Percentiles rank a stretch among this genome's conserved stretches.
These are phyloP conservation scores for Grigorovia yakushimaensis DNA, from an alignment of 805 yeast genomes.

Conservation along the genomic window DNA sequence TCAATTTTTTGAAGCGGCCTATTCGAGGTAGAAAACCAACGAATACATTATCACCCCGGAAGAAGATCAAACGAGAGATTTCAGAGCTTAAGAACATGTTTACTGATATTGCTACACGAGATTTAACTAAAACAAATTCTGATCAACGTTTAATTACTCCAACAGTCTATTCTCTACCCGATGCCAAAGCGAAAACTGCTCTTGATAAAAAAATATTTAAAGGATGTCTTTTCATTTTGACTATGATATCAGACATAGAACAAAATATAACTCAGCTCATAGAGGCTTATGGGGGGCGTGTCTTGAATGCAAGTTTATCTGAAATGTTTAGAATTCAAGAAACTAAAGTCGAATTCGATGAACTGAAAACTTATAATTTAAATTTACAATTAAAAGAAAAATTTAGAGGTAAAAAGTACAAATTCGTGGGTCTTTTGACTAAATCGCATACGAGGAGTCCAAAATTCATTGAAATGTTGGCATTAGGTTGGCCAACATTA, in stretches of 20 bases:
- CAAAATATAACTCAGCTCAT: slow-evolving; percentile 30
- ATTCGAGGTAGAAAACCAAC: not conserved
- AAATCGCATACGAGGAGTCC: slow-evolving; percentile 51
- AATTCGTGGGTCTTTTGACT: slow-evolving; percentile 60
- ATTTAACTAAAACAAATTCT: not conserved
- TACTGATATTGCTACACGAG: not conserved
- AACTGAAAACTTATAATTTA: slow-evolving; percentile 1
- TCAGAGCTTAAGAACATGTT: not conserved
- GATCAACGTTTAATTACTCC: not conserved
- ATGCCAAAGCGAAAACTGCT: not conserved
- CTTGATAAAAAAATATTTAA: slow-evolving; percentile 17
- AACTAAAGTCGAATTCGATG: slow-evolving; percentile 2
- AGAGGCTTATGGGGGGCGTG: slow-evolving; percentile 35
- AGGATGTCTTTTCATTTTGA: slow-evolving; percentile 33
- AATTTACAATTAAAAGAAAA: slow-evolving; percentile 9
- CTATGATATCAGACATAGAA: slow-evolving; percentile 27
- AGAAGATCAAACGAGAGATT: not conserved
- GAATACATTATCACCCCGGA: slow-evolving; percentile 2
- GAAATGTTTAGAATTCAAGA: slow-evolving; percentile 13
- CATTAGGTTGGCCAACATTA: slow-evolving; percentile 80
- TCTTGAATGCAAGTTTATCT: slow-evolving; percentile 30
- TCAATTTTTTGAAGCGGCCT: not conserved
- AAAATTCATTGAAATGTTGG: slow-evolving; percentile 67
- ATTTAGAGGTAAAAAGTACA: slow-evolving; percentile 15
- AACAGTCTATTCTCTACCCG: not conserved